These are phyloP conservation scores for Apiotrichum sp. DNA, from an alignment of 1,284 basidiomycete species.

Conservation along the genomic window DNA sequence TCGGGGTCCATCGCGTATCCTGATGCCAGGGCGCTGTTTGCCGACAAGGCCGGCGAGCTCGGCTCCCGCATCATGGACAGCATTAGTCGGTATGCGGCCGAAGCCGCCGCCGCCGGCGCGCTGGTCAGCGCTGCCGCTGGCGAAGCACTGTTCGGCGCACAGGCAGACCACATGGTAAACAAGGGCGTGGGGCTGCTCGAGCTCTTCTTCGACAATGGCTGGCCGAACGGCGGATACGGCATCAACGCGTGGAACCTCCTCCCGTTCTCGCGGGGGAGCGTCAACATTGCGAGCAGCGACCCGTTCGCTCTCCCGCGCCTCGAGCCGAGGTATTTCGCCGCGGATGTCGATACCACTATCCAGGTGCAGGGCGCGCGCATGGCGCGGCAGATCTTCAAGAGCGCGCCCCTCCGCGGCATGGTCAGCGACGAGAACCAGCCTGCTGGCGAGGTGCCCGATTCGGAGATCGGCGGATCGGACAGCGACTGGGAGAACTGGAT, in stretches of 20 bases:
- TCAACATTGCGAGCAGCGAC: conserved; percentile 54
- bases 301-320: conserved; percentile 56
- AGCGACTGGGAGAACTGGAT: conserved; percentile 2
- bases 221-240: conserved; percentile 27
- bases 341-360: conserved; percentile 39
- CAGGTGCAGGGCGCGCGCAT: conserved; percentile 36
- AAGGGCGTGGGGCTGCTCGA: conserved; percentile 31
- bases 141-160: conserved; percentile 25
- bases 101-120: conserved; percentile 22
- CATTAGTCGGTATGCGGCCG: conserved; percentile 22
- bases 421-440: conserved; percentile 7
- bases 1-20: conserved; percentile 23
- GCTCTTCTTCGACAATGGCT: conserved; percentile 38
- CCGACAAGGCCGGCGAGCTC: not conserved
- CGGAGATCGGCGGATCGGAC: not conserved
- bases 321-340: conserved; percentile 49
- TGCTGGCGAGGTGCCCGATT: not conserved
- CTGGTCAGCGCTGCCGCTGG: conserved; percentile 19
- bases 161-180: conserved; percentile 28
- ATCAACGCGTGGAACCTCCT: conserved; percentile 33
- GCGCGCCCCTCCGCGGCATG: conserved; percentile 24
- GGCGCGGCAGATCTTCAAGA: conserved; percentile 33
- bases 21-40: conserved; percentile 22
- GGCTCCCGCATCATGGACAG: conserved; percentile 1
- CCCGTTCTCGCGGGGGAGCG: conserved; percentile 43